Evolutionary conservation across 2,329 filamentous ascomycete species (phyloP), one percentile per base, ranked within the genome.

Genomic region (Neofusicoccum ribis): DNA sequence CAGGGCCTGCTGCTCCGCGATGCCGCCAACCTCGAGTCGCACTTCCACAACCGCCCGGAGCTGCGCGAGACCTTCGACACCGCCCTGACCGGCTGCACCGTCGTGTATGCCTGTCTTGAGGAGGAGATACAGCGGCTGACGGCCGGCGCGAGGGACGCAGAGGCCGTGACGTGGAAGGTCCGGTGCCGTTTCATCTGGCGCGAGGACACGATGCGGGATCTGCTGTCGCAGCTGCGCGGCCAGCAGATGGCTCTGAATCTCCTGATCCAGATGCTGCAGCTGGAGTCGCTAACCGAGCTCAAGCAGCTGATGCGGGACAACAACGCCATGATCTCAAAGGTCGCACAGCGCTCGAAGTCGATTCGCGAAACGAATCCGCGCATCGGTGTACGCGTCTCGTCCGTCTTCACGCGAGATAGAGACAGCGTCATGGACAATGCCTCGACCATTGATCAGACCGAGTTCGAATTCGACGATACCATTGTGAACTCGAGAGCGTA

Each of bases 281-380:
- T 75, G 72, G 72, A 76, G 65, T 76, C 73, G 3, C 70, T 76
- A 62, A 67, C 70, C 17, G 74, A 76, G 17, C 73, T 76, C 27
- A 71, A 70, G 65, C 69, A 69, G 59, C 65, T 76, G 11, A 67
- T 77, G 2, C 65, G 70, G 34, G 70, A 73, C 9, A 76, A 76
- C 43, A 73, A 69, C 54, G 64, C 65, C 17, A 71, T 69, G 39
- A 66, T 76, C 9, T 71, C 74, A 12, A 66, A 70, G 49, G 69
- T 75, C 12, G 70, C 72, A 7, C 71, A 68, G 59, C 68, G 72
- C 5, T 74, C 73, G 5, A 70, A 64, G 17, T 71, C 71, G 11
- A 49, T 75, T 8, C 70, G 72, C 5, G 67, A 70, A 31, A 68
- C 70, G 31, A 72, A 74, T 68, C 74, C 74, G 5, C 69, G 65